These are phyloP conservation scores for Colletotrichum sublineola DNA, from an alignment of 2,329 filamentous ascomycete genomes.

Conservation along the genomic window DNA sequence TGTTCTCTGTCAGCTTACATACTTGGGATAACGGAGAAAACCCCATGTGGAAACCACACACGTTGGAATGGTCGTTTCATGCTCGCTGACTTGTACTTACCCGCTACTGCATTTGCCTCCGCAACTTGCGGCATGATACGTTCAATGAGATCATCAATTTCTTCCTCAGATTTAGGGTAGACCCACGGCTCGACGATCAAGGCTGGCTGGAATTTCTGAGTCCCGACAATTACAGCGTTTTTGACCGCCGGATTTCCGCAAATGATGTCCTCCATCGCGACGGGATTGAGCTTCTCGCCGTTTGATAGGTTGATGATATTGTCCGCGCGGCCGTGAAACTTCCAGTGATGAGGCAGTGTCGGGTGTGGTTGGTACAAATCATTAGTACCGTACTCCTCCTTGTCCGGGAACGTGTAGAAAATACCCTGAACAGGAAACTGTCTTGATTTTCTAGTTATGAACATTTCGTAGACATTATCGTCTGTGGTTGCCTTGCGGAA, in stretches of 20 bases:
- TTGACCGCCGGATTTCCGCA: slow-evolving; percentile 55
- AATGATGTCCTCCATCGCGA: slow-evolving; percentile 58
- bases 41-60: no score
- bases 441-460: slow-evolving; percentile 54
- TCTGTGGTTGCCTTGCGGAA: slow-evolving; percentile 52
- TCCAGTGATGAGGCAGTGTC: slow-evolving; percentile 52
- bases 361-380: slow-evolving; percentile 59
- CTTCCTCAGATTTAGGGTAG: slow-evolving; percentile 46
- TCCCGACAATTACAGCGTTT: slow-evolving; percentile 61
- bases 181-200: slow-evolving; percentile 60
- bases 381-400: slow-evolving; percentile 55
- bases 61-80: no score
- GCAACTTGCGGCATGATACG: slow-evolving; percentile 59
- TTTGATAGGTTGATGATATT: slow-evolving; percentile 63
- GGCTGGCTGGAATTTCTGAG: slow-evolving; percentile 60
- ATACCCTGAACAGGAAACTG: slow-evolving; percentile 53
- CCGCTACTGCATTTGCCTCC: slow-evolving; percentile 53
- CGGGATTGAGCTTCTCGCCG: slow-evolving; percentile 63
- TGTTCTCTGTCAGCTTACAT: slow-evolving; percentile 34
- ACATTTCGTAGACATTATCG: slow-evolving; percentile 52
- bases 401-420: slow-evolving; percentile 57
- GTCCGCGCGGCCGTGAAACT: slow-evolving; percentile 53
- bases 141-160: slow-evolving; percentile 53
- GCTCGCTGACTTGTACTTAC: not conserved
- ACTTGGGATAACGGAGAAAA: not conserved